phyloP scores from a whole-genome alignment of 2,329 filamentous ascomycete genomes.

The Emydomyces testavorans region DNA sequence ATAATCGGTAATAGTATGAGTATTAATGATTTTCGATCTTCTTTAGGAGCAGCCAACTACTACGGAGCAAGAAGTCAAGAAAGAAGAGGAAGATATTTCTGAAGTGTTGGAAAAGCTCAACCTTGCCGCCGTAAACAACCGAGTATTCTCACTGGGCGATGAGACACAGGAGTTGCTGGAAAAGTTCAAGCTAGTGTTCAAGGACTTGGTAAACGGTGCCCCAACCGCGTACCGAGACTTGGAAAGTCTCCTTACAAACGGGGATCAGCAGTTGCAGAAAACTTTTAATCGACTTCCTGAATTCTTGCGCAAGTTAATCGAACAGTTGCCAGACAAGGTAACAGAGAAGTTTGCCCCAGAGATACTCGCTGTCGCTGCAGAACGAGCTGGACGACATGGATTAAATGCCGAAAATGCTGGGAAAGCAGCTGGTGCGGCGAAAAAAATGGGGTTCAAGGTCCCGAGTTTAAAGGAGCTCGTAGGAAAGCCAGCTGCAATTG shows the following conservation, averaged over 20 bases:
- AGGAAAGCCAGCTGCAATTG: constrained; percentile 75
- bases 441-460: constrained; percentile 56
- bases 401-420: constrained; percentile 44
- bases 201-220: constrained; percentile 82
- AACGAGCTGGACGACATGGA: constrained; percentile 51
- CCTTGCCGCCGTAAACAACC: constrained; percentile 71
- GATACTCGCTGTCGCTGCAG: constrained; percentile 64
- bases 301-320: constrained; percentile 76
- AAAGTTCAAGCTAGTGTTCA: constrained; percentile 80
- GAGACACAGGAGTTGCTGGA: constrained; percentile 72
- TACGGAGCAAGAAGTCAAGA: constrained; percentile 36
- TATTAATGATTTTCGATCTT: constrained; percentile 4
- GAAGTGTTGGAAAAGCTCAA: constrained; percentile 74
- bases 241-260: constrained; percentile 53
- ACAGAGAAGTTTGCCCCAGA: constrained; percentile 67
- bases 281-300: constrained; percentile 58
- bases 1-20: background rate
- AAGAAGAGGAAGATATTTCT: constrained; percentile 61
- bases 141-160: constrained; percentile 69
- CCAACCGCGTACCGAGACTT: constrained; percentile 90
- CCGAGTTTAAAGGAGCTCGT: constrained; percentile 67
- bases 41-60: background rate
- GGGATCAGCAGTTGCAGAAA: constrained; percentile 52
- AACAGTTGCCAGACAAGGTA: constrained; percentile 70
- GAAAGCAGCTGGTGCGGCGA: constrained; percentile 46